Base-by-base conservation (phyloP, 2,329 filamentous ascomycete genomes). In the Cladophialophora yegresii region DNA sequence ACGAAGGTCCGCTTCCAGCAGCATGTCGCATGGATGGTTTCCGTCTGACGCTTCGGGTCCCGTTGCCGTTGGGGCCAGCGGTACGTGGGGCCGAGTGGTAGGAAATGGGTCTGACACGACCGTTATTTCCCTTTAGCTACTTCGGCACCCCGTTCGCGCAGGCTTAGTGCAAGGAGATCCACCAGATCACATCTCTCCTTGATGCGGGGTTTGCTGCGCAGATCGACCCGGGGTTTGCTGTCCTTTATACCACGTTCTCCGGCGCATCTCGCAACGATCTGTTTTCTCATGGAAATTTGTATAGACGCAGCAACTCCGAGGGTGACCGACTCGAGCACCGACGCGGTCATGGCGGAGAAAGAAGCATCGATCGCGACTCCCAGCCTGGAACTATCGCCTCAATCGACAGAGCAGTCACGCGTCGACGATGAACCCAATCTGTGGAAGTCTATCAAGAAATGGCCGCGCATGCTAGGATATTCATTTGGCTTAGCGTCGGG, bases 391-490 rank as follows among this genome's bases (percentile, higher is more conserved):
- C 49, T 61, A 23, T 59, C 57, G 20, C 57, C 28, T 9, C 58
- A 61, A 33, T 22, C 23, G 26, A 43, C 51, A 3, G 49, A 61
- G 26, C 58, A 61, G 20, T 58, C 54, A 10, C 33, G 26, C 13
- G 47, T 59, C 23, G 57, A 53, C 57, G 57, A 59, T 13, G 57
- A 65, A 23, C 57, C 62, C 33, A 61, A 40, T 5, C 54, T 70
- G 23, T 47, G 53, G 56, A 26, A 63, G 49, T 63, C 68, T n/a
- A 43, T 68, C 20, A 58, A 61, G 33, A 64, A 57, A 62, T 70
- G 64, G 53, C 69, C 67, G 9, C 63, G 62, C 43, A 49, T 70
- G 6, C 23, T 62, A 4, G 56, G 47, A 26, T 69, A 68, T 54
- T 33, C 62, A 10, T 54, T 70, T 1, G 62, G 62, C 20, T 45